Percentiles rank a stretch among this genome's conserved stretches.
phyloP scores from a whole-genome alignment of 139 green algal genomes.

The Chlorokybus atmophyticus region DNA sequence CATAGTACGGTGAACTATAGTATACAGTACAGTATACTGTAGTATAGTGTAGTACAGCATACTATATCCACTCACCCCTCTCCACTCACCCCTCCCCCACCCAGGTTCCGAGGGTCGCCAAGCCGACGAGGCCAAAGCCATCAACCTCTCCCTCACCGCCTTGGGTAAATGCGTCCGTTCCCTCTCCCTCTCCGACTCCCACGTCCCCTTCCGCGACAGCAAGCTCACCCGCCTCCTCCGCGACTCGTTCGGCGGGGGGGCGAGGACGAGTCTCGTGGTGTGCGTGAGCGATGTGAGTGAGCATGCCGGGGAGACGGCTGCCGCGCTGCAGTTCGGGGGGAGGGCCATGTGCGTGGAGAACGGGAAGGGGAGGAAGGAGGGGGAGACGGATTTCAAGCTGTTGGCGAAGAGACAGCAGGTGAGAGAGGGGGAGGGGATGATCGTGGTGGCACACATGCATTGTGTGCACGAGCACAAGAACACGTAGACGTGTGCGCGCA shows the following conservation, averaged over 20 bases:
- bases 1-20: too few species aligned
- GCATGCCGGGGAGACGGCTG: constrained; percentile 19
- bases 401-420: constrained; percentile 6
- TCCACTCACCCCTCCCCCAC: not conserved
- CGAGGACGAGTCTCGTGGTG: constrained; percentile 22
- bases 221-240: constrained; percentile 52
- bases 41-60: too few species aligned
- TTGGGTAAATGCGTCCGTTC: constrained; percentile 12
- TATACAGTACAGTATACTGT: too few species aligned
- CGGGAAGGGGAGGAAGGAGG: constrained; percentile 1
- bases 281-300: constrained; percentile 7
- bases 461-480: too few species aligned
- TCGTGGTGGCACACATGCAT: too few species aligned
- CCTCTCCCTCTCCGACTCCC: not conserved
- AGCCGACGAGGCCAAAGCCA: constrained; percentile 13
- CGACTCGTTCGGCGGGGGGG: constrained; percentile 29
- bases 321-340: constrained; percentile 11
- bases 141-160: constrained; percentile 15
- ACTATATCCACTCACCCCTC: not conserved
- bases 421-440: too few species aligned
- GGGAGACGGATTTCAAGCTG: constrained; percentile 4
- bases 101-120: not conserved
- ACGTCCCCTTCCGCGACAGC: constrained; percentile 52
- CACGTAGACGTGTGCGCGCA: too few species aligned
- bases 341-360: constrained; percentile 8